A percentile compares a stretch with the other conserved stretches of the same genome.
Evolutionary conservation across 164 flowering plant species (phyloP).

Genomic region (Euptelea pleiosperma): DNA sequence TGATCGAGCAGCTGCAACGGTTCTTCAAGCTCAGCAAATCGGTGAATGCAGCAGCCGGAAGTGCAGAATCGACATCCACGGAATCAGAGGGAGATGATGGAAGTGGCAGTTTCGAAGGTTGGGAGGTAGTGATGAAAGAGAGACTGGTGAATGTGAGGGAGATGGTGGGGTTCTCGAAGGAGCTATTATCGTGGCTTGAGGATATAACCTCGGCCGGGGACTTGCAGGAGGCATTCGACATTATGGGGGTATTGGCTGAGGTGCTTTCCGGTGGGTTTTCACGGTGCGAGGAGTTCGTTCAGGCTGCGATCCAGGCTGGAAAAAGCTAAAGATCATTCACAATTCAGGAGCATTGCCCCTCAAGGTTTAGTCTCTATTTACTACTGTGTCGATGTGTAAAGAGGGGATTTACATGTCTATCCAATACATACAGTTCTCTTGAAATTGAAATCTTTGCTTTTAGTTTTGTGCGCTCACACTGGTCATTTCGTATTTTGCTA

Average conservation of each 20-base stretch:
- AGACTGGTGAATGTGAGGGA: slow-evolving; percentile 67
- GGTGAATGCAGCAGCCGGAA: slow-evolving; percentile 6
- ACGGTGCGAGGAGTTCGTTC: slow-evolving; percentile 79
- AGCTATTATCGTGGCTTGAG: slow-evolving; percentile 79
- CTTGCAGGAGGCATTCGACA: slow-evolving; percentile 86
- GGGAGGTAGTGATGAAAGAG: slow-evolving; percentile 91
- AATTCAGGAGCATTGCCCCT: too few relatives aligned
- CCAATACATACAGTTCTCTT: too few relatives aligned
- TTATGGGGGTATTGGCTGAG: slow-evolving; percentile 73
- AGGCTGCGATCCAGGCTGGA: slow-evolving; percentile 61
- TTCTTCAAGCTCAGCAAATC: slow-evolving; percentile 68
- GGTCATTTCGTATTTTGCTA: too few relatives aligned
- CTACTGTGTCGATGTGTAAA: too few relatives aligned
- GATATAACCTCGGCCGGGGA: slow-evolving; percentile 62
- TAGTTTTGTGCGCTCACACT: too few relatives aligned
- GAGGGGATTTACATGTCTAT: too few relatives aligned
- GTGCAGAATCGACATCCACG: slow-evolving; percentile 27
- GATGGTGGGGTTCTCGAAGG: slow-evolving; percentile 90
- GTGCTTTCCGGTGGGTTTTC: slow-evolving; percentile 58
- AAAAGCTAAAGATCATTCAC: slow-evolving; percentile 37
- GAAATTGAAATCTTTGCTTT: too few relatives aligned
- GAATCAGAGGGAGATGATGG: slow-evolving; percentile 35
- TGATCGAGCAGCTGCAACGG: slow-evolving; percentile 83
- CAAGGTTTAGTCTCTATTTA: too few relatives aligned
- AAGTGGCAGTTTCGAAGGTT: slow-evolving; percentile 44